Evolutionary conservation across 768 basidiomycete genomes (phyloP).

Genomic region (Suillus bovinus): DNA sequence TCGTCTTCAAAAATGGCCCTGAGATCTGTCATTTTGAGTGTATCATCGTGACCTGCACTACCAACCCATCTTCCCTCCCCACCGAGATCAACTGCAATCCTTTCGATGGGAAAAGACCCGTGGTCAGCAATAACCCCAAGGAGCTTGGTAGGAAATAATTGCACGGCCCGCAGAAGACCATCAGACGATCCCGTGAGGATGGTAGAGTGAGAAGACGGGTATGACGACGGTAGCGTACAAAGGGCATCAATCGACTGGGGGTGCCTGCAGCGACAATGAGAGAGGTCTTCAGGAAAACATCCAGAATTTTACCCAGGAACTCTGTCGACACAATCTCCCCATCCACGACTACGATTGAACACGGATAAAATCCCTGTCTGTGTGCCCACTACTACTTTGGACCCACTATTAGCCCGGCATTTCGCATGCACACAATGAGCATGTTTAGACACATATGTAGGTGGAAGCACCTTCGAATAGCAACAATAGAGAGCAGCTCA

Average conservation of each 20-base stretch:
- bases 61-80: conserved; percentile 82
- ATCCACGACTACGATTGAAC: conserved; percentile 85
- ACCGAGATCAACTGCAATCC: conserved; percentile 64
- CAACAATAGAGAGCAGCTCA: conserved; percentile 81
- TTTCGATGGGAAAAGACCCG: conserved; percentile 89
- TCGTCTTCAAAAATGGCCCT: conserved; percentile 64
- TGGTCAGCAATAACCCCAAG: conserved; percentile 91
- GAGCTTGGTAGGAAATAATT: conserved; percentile 86
- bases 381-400: conserved; percentile 86
- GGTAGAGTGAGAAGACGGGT: conserved; percentile 63
- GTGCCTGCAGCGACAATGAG: conserved; percentile 54
- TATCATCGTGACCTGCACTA: conserved; percentile 89
- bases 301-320: conserved; percentile 66
- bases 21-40: conserved; percentile 82
- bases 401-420: conserved; percentile 42
- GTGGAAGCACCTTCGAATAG: conserved; percentile 75
- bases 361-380: conserved; percentile 88
- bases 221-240: conserved; percentile 64
- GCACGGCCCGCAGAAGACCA: conserved; percentile 83
- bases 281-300: neutral
- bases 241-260: conserved; percentile 90
- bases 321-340: conserved; percentile 91
- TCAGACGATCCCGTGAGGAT: conserved; percentile 92
- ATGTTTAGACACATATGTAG: neutral
- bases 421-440: conserved; percentile 1